These are phyloP conservation scores for Escovopsis sp. DNA, from an alignment of 2,329 filamentous ascomycete genomes.

Conservation along the genomic window DNA sequence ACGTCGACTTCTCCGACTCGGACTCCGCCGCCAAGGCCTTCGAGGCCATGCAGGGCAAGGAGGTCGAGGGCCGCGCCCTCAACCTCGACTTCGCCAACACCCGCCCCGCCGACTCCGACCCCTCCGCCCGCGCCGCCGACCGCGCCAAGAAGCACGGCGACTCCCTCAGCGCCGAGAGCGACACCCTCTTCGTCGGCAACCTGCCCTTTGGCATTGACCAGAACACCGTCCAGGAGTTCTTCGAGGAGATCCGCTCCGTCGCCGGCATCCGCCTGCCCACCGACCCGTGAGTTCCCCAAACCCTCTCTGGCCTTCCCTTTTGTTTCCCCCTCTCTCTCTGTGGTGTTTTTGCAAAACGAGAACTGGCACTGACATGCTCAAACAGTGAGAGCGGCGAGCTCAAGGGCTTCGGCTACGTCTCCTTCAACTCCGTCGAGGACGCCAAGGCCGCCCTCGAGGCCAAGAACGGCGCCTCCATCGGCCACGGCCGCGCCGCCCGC, in stretches of 20 bases:
- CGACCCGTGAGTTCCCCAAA: constrained; percentile 43
- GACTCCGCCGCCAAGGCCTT: constrained; percentile 57
- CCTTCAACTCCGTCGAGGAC: constrained; percentile 69
- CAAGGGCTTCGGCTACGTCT: constrained; percentile 90
- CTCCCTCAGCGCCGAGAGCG: constrained; percentile 60
- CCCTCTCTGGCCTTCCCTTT: too few relatives aligned
- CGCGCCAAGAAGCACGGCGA: constrained; percentile 63
- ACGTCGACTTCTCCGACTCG: constrained; percentile 67
- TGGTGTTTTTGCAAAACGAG: not conserved
- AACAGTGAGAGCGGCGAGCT: constrained; percentile 59
- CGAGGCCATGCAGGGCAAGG: constrained; percentile 57
- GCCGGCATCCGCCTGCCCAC: constrained; percentile 78
- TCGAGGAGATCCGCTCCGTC: constrained; percentile 55
- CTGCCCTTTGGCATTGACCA: constrained; percentile 72
- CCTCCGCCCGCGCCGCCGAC: constrained; percentile 43
- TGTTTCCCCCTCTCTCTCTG: constrained; percentile 13
- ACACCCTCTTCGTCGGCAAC: constrained; percentile 87
- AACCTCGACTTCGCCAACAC: constrained; percentile 68
- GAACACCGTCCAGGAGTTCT: constrained; percentile 59
- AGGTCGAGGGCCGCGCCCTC: constrained; percentile 59
- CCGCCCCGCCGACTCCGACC: constrained; percentile 40
- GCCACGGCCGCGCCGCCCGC: constrained; percentile 54
- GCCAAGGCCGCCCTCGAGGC: constrained; percentile 59
- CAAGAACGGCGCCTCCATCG: constrained; percentile 51
- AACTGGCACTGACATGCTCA: constrained; percentile 2